Evolutionary conservation across 2,329 filamentous ascomycete genomes (phyloP), one percentile per base, ranked within the genome.

Genomic region (Colletotrichum melonis): DNA sequence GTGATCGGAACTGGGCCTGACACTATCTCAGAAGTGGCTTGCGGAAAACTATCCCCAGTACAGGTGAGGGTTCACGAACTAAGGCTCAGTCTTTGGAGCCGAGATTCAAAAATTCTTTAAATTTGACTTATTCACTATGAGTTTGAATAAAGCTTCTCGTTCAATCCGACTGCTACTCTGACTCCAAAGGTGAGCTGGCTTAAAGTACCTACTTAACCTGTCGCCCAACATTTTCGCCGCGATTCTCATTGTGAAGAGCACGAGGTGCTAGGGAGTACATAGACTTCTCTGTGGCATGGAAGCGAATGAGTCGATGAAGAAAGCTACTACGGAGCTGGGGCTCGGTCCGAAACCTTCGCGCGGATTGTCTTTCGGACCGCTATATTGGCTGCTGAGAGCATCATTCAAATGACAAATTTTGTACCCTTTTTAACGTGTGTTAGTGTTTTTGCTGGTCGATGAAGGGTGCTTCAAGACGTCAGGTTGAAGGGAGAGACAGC

Each of bases 341-440:
- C 38, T 30, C 38, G 59, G 24, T 49, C 26, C 26, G 24, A 49
- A 63, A 46, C 8, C 42, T 30, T 28, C 24, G 3, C 16, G 4
- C 6, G 3, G 7, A 5, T 26, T 12, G 9, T 63, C 5, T 26
- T 63, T 32, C 9, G 59, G 38, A 22, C 38, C 59, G 24, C 78
- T 86, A 24, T 75, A 9, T 9, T n/a, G 19, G 19, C 42, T n/a
- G 42, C 19, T n/a, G 42, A 49, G 4, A 19, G 42, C 12, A 38
- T 38, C 35, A 38, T 16, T 14, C 6, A 6, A 16, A 38, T 14
- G 5, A 38, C 14, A 4, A 4, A 35, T 14, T 5, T 4, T 2
- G 12, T 4, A 12, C 14, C 32, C 26, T 11, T 32, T 4, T n/a
- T 9, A 57, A 32, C 14, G 12, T 9, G 8, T 54, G 16, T 35